Base-by-base conservation (phyloP, 495 filamentous ascomycete genomes). In the Hamigera avellanea region DNA sequence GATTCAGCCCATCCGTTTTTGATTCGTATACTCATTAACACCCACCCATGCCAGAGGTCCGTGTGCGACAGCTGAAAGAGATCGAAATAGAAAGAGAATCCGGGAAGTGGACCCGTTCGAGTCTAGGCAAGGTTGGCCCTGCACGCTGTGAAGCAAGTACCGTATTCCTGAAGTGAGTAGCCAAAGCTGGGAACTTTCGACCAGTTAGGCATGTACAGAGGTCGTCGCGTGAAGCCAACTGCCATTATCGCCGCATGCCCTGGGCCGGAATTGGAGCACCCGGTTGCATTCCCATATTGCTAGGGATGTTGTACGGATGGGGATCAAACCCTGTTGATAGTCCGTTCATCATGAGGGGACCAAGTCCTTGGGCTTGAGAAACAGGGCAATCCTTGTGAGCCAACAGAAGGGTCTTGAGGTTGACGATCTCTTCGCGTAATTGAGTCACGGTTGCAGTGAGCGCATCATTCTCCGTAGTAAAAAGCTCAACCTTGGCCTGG, bases 311-410 rank as follows among this genome's bases (percentile, higher is more conserved):
- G 34, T 65, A 63, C 2, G 52, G 57, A 32, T 63, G 57, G 6
- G 44, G 48, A 2, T 66, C 61, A 26, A 45, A 66, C 25, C 57
- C 61, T 21, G 57, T 36, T 7, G 54, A 42, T 51, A 66, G 57
- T 37, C 75, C 70, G 40, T 72, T 69, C 75, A 87, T 78, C 48
- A 73, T 75, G 8, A 80, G 64, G 16, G 73, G 70, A 32, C 75
- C 71, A 8, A 95, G 56, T 8, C 87, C 86, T 54, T 96, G 93
- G 17, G 80, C 75, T 50, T 93, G 84, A 6, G 86, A 82, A 15
- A 96, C 81, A 1, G 93, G 86, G 46, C 91, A 98, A 53, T 98
- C 93, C 53, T 98, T 98, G 57, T 98, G 91, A 2, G 88, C 87
- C 5, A 96, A 70, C 25, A 98, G 66, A 1, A 96, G 67, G 0